phyloP scores from a whole-genome alignment of 495 filamentous ascomycete genomes.

The Penicillium canescens region DNA sequence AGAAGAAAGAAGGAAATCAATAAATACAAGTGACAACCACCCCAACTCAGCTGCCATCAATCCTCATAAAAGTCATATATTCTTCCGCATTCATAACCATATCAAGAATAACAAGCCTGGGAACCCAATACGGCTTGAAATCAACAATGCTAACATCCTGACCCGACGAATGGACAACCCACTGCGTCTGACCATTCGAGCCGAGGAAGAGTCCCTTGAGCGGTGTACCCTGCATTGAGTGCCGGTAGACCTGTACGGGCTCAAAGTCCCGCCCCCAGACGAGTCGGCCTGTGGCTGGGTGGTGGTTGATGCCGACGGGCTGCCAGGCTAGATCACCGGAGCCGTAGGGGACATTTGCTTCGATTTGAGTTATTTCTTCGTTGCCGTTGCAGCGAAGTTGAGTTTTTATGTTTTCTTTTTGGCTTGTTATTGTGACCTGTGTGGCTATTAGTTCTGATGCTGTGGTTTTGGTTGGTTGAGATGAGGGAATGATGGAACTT shows the following conservation, averaged over 20 bases:
- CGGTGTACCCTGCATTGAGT: not conserved
- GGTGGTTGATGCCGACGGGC: slow-evolving; percentile 9
- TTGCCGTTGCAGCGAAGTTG: slow-evolving; percentile 20
- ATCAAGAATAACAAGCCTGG: not conserved
- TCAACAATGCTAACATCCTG: slow-evolving; percentile 7
- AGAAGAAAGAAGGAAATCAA: not conserved
- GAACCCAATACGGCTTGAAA: slow-evolving; percentile 13
- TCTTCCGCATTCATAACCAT: slow-evolving; percentile 1
- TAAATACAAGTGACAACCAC: not conserved
- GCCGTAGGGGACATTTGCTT: slow-evolving; percentile 15
- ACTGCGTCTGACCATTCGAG: slow-evolving; percentile 8
- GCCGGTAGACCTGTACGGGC: slow-evolving; percentile 11
- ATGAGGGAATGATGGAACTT: not conserved
- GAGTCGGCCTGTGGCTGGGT: slow-evolving; percentile 8
- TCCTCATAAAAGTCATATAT: slow-evolving; percentile 8
- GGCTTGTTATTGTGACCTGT: slow-evolving; percentile 12
- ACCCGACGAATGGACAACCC: slow-evolving; percentile 11
- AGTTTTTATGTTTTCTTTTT: slow-evolving; percentile 1
- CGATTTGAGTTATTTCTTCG: slow-evolving; percentile 1
- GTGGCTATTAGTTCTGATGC: not conserved
- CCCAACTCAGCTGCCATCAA: slow-evolving; percentile 11
- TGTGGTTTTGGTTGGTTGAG: not conserved
- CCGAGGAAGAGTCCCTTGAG: slow-evolving; percentile 5
- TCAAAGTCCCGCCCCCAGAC: slow-evolving; percentile 13
- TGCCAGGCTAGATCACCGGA: slow-evolving; percentile 16